Evolutionary conservation across 2,329 filamentous ascomycete species (phyloP).

Genomic region (Beauveria asiatica): DNA sequence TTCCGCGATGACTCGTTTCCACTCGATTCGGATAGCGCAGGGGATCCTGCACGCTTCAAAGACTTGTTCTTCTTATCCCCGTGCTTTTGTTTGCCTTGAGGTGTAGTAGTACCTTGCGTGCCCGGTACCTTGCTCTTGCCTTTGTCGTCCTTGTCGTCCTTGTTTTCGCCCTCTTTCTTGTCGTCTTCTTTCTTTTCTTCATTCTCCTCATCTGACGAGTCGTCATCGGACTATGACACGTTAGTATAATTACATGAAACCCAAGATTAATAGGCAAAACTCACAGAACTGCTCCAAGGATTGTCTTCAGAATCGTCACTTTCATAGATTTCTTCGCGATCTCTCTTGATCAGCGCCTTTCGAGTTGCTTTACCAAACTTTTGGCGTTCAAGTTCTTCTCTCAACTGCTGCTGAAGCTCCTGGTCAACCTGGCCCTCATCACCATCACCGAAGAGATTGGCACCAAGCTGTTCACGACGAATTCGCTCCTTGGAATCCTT

Average conservation of each 20-base stretch:
- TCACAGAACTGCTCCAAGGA: slow-evolving; percentile 32
- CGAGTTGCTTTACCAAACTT: slow-evolving; percentile 67
- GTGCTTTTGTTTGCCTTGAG: slow-evolving; percentile 38
- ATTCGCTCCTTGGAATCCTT: slow-evolving; percentile 65
- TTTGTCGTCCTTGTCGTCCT: slow-evolving; percentile 42
- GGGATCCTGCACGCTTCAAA: slow-evolving; percentile 78
- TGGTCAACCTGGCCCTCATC: slow-evolving; percentile 66
- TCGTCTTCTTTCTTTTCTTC: slow-evolving; percentile 45
- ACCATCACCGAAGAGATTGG: slow-evolving; percentile 69
- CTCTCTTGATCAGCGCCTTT: slow-evolving; percentile 74
- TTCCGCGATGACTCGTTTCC: slow-evolving; percentile 84
- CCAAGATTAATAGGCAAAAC: not conserved
- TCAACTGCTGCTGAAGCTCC: slow-evolving; percentile 60
- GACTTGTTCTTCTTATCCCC: slow-evolving; percentile 47
- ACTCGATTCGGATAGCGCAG: slow-evolving; percentile 81
- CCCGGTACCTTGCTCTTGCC: slow-evolving; percentile 47
- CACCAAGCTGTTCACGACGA: slow-evolving; percentile 73
- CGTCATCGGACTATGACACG: slow-evolving; percentile 15
- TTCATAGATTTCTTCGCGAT: slow-evolving; percentile 81
- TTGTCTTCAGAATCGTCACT: slow-evolving; percentile 49
- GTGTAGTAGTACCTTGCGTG: slow-evolving; percentile 58
- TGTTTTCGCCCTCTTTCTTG: slow-evolving; percentile 50
- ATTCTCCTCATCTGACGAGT: slow-evolving; percentile 29
- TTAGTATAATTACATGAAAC: not conserved
- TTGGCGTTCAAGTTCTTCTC: slow-evolving; percentile 60